phyloP scores from a whole-genome alignment of 257 asterid genomes.

The Fraxinus excelsior region DNA sequence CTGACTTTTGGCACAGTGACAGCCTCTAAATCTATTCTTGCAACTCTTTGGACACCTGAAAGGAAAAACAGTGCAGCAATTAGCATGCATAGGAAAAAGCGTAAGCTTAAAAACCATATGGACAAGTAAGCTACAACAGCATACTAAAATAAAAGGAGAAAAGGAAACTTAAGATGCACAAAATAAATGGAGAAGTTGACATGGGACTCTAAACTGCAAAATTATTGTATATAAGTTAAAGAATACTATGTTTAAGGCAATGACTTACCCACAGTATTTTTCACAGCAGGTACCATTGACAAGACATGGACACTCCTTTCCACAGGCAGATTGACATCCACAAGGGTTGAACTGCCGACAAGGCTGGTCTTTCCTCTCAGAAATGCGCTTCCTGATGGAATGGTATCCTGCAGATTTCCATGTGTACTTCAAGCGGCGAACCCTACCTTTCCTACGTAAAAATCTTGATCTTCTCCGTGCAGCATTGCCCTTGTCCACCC shows the following conservation, averaged over 20 bases:
- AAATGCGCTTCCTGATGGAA: constrained; percentile 77
- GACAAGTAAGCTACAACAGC: constrained; percentile 8
- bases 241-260: not conserved
- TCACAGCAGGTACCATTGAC: constrained; percentile 90
- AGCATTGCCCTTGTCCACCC: constrained; percentile 60
- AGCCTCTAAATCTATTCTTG: constrained; percentile 95
- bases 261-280: constrained; percentile 92
- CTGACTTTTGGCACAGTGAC: constrained; percentile 98
- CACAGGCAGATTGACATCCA: constrained; percentile 87
- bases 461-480: constrained; percentile 87
- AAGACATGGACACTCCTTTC: constrained; percentile 87
- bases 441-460: constrained; percentile 89
- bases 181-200: constrained; percentile 2
- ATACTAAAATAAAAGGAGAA: not conserved
- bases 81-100: not conserved
- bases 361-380: constrained; percentile 93
- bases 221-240: not conserved
- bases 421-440: constrained; percentile 83
- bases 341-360: constrained; percentile 94
- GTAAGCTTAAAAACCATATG: constrained; percentile 15
- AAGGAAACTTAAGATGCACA: constrained; percentile 1
- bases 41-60: constrained; percentile 90
- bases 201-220: constrained; percentile 7
- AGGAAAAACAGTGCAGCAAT: constrained; percentile 22
- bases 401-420: constrained; percentile 96